A percentile compares a stretch with the other conserved stretches of the same genome.
Conservation (phyloP, 352 stramenopile species). For the Pythium periplocum region DNA sequence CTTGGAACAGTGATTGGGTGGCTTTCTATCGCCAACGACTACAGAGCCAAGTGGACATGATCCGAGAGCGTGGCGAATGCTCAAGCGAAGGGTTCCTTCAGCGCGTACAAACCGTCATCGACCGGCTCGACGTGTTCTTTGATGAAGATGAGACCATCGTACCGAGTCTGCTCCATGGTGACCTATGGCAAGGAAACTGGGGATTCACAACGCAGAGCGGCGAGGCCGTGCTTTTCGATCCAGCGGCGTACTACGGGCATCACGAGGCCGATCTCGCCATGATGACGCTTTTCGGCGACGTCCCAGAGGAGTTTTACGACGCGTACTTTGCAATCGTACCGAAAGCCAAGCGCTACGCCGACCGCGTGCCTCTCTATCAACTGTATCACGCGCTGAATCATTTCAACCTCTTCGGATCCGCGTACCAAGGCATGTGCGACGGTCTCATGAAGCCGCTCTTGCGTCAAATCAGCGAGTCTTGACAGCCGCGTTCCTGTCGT, state of each 20-base stretch:
- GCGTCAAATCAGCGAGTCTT: neutral
- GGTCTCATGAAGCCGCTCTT: conserved; percentile 9
- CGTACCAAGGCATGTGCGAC: conserved; percentile 12
- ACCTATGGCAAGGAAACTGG: conserved; percentile 89
- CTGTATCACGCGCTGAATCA: conserved; percentile 87
- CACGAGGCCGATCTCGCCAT: conserved; percentile 40
- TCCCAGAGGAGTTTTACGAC: conserved; percentile 18
- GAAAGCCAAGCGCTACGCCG: conserved; percentile 28
- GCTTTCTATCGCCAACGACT: conserved; percentile 13
- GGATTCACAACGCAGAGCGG: conserved; percentile 19
- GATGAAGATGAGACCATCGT: conserved; percentile 7
- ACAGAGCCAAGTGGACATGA: conserved; percentile 4
- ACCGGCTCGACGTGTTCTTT: conserved; percentile 6
- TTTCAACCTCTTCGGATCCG: conserved; percentile 69
- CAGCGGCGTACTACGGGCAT: conserved; percentile 63
- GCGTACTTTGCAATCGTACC: conserved; percentile 28
- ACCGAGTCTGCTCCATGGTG: conserved; percentile 48
- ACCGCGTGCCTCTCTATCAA: conserved; percentile 70
- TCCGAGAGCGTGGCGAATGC: neutral
- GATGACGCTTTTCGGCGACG: conserved; percentile 33
- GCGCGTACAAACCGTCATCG: conserved; percentile 2
- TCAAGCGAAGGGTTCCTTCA: neutral
- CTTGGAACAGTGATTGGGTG: conserved; percentile 3
- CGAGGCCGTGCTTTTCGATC: conserved; percentile 72
- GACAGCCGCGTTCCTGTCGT: too few relatives aligned